phyloP scores from a whole-genome alignment of 305 asterid genomes.

The Fraxinus sp. region DNA sequence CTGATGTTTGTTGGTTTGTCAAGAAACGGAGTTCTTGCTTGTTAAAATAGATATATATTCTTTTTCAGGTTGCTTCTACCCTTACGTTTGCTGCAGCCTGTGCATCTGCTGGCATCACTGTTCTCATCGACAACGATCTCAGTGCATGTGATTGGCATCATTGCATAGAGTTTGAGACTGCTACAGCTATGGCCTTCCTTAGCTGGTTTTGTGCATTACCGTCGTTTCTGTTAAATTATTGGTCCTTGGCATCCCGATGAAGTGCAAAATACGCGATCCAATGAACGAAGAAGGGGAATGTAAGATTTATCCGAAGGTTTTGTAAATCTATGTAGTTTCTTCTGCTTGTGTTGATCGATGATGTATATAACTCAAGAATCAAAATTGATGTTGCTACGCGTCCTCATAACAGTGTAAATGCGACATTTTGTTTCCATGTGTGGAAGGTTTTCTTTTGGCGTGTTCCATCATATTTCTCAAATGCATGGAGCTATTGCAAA shows the following conservation, averaged over 20 bases:
- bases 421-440: not conserved
- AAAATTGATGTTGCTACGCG: slow-evolving; percentile 6
- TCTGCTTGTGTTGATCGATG: slow-evolving; percentile 15
- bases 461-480: not conserved
- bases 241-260: slow-evolving; percentile 61
- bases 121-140: slow-evolving; percentile 50
- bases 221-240: slow-evolving; percentile 50
- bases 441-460: not conserved
- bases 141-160: slow-evolving; percentile 44
- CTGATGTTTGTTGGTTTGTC: not conserved
- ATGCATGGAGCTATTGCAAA: not conserved
- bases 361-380: slow-evolving; percentile 18
- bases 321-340: slow-evolving; percentile 11
- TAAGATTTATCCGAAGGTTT: slow-evolving; percentile 9
- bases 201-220: slow-evolving; percentile 57
- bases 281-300: not conserved
- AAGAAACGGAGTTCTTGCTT: not conserved
- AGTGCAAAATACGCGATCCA: not conserved
- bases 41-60: not conserved
- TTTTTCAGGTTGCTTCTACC: slow-evolving; percentile 51
- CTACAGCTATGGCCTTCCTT: slow-evolving; percentile 64
- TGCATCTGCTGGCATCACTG: slow-evolving; percentile 67
- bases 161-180: slow-evolving; percentile 53
- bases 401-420: not conserved
- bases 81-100: slow-evolving; percentile 61